These are phyloP conservation scores for Krasilnikovozyma curviuscula DNA, from an alignment of 768 basidiomycete species.

Conservation along the genomic window DNA sequence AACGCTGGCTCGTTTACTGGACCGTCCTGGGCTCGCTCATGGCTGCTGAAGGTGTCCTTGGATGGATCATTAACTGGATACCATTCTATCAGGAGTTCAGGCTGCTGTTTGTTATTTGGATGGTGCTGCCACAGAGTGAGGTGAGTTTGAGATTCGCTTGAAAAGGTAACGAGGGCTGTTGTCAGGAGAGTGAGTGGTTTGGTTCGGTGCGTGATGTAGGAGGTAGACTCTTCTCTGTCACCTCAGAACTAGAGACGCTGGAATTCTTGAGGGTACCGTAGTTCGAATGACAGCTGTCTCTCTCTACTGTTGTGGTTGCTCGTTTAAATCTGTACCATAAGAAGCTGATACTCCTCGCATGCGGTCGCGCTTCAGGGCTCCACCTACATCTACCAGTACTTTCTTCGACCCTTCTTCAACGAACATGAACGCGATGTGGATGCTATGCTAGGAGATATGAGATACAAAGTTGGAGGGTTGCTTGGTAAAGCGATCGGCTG, in stretches of 20 bases:
- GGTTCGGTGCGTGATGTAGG: background rate
- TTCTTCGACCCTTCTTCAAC: constrained; percentile 66
- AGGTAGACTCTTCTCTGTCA: too few species aligned
- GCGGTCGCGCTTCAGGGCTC: constrained; percentile 39
- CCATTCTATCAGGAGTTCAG: constrained; percentile 74
- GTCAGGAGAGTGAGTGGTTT: too few species aligned
- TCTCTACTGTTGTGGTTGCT: too few species aligned
- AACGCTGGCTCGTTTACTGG: constrained; percentile 97
- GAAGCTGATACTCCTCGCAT: too few species aligned
- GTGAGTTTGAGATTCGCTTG: too few species aligned
- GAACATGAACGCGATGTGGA: constrained; percentile 74
- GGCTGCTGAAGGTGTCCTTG: constrained; percentile 59
- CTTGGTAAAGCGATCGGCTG: constrained; percentile 19
- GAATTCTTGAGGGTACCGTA: too few species aligned
- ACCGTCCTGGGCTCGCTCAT: constrained; percentile 40
- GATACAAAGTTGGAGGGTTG: constrained; percentile 17
- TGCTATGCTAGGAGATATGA: constrained; percentile 39
- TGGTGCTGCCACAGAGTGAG: constrained; percentile 69
- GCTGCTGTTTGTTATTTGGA: constrained; percentile 66
- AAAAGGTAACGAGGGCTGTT: too few species aligned
- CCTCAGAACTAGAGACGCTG: too few species aligned
- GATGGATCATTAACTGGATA: constrained; percentile 89
- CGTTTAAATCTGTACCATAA: too few species aligned
- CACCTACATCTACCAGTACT: constrained; percentile 57
- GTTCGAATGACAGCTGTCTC: too few species aligned